Base-by-base conservation (phyloP, 805 yeast genomes). In the Ogataea glucozyma region DNA sequence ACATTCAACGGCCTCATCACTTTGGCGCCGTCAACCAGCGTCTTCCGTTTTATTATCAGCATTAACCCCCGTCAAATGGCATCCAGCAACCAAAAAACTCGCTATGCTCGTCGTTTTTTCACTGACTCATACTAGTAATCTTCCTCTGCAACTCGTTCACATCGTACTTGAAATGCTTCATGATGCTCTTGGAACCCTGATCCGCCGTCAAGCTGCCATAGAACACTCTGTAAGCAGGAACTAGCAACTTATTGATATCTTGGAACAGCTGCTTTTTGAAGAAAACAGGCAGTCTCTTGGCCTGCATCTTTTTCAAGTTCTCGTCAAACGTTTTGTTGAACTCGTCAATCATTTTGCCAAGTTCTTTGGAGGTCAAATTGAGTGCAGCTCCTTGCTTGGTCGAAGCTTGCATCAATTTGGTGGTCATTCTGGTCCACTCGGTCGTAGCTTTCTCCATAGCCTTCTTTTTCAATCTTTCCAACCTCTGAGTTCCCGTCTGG, bases 251-350 rank as follows among this genome's bases (percentile, higher is more conserved):
- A 26, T 81, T 81, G 56, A 85, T 83, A 55, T 91, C 97, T 41
- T 78, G 77, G 12, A 79, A 73, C 52, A 93, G 66, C 42, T 73
- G 76, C 44, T 75, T 72, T 47, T 81, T 80, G 61, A 91, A 71
- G 21, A 51, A 59, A 1, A 47, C 46, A 1, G 64, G 60, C 2
- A 60, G 38, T 14, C 54, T 55, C 30, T 73, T 74, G 37, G 73
- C 72, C 54, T 79, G 82, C 58, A 85, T 86, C 43, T 75, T 79
- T 22, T 73, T 73, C 18, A 84, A 75, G 24, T 90, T 77, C 24
- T 79, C 86, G 41, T 93, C 98, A 59, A 93, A 86, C 32, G 83
- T 83, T 21, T 78, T 78, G 60, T 90, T 91, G 67, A 91, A 93
- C 46, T 76, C 82, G 41, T 62, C 66, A 18, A 61, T 52, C 33